These are phyloP conservation scores for Jatropha curcas DNA, from an alignment of 345 rosid species.

Conservation along the genomic window DNA sequence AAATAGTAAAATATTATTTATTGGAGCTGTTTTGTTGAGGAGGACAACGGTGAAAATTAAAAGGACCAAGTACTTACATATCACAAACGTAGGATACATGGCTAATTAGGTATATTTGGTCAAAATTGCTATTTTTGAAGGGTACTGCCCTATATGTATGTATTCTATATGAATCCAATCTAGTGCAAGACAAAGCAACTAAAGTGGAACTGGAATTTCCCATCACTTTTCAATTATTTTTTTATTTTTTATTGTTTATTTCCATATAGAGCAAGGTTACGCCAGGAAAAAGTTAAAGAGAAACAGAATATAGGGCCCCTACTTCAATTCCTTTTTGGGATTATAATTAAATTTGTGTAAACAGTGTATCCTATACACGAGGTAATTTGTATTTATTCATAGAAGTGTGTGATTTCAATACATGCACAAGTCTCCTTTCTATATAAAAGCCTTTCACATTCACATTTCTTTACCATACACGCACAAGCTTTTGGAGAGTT, in stretches of 20 bases:
- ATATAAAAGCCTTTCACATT: slow-evolving; percentile 9
- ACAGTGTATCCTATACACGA: slow-evolving; percentile 15
- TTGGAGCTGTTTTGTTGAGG: background rate
- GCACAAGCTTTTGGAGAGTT: background rate
- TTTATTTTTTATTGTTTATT: slow-evolving; percentile 25
- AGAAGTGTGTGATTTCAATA: background rate
- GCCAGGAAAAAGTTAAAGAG: slow-evolving; percentile 23
- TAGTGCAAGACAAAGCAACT: background rate
- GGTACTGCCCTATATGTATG: background rate
- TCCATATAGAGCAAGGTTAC: slow-evolving; percentile 10
- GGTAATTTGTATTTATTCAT: background rate
- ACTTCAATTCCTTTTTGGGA: slow-evolving; percentile 9
- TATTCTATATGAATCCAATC: background rate
- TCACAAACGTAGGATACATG: too few species aligned
- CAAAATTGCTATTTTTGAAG: background rate
- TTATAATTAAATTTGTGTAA: background rate
- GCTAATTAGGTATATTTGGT: background rate
- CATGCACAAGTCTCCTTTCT: background rate
- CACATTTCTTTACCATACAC: background rate
- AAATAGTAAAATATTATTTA: background rate
- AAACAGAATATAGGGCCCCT: slow-evolving; percentile 22
- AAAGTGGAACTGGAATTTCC: slow-evolving; percentile 25
- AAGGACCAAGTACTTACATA: background rate
- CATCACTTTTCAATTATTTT: too few species aligned
- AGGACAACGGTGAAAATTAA: background rate